These are phyloP conservation scores for Senecio squalidus DNA, from an alignment of 140 eudicot genomes.

Conservation along the genomic window DNA sequence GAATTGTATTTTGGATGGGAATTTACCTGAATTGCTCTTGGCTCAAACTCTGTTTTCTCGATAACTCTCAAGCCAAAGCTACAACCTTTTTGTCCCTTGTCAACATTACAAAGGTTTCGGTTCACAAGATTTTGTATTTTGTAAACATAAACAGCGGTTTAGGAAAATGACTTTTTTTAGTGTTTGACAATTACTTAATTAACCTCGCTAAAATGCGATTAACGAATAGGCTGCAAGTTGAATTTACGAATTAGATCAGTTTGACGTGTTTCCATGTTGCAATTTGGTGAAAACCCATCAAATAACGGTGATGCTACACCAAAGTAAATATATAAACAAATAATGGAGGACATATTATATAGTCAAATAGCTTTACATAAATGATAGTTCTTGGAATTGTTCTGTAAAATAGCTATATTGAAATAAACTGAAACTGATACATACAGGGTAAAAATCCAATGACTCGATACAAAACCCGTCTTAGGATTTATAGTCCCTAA, in stretches of 20 bases:
- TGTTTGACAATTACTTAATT: not conserved
- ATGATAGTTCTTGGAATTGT: no score
- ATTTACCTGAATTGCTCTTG: not conserved
- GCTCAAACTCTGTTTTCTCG: not conserved
- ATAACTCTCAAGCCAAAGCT: not conserved
- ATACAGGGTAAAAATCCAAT: no score
- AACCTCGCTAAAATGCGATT: not conserved
- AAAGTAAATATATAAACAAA: not conserved
- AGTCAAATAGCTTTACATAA: no score
- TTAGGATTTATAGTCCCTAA: no score
- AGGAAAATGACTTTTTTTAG: not conserved
- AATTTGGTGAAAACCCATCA: not conserved
- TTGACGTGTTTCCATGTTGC: not conserved
- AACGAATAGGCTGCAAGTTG: not conserved
- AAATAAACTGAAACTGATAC: no score
- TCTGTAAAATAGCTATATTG: no score
- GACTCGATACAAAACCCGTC: no score
- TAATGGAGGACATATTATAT: no score
- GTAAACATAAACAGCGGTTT: not conserved
- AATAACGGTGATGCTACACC: not conserved
- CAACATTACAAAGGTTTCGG: not conserved
- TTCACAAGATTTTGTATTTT: not conserved
- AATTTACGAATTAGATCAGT: not conserved
- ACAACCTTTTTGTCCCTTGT: not conserved
- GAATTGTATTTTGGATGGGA: not conserved